A percentile compares a stretch with the other conserved stretches of the same genome.
Evolutionary conservation across 73 alveolate genomes (phyloP).

Genomic region (Durusdinium trenchii): DNA sequence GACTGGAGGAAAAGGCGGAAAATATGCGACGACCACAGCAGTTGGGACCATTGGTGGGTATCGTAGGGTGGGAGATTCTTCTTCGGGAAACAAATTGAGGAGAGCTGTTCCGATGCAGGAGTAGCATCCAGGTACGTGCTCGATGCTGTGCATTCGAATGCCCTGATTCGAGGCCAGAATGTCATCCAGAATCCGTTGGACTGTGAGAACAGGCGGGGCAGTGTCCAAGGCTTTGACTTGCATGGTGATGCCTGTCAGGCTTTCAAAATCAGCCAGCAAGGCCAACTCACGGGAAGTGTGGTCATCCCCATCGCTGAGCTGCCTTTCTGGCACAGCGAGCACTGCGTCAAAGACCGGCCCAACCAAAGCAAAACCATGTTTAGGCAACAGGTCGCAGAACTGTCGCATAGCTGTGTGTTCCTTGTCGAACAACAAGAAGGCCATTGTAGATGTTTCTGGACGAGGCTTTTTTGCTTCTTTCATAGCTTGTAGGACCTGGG

Average conservation of each 20-base stretch:
- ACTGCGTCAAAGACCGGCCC: constrained; percentile 24
- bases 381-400: neutral
- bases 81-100: too few relatives aligned
- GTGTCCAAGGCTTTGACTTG: neutral
- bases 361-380: neutral
- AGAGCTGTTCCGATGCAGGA: too few relatives aligned
- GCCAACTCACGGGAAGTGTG: neutral
- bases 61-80: too few relatives aligned
- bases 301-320: neutral
- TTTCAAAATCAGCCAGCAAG: too few relatives aligned
- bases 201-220: too few relatives aligned
- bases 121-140: too few relatives aligned
- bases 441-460: constrained; percentile 23
- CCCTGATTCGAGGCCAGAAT: too few relatives aligned
- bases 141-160: too few relatives aligned
- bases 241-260: neutral
- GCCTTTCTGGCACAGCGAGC: neutral
- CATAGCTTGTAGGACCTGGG: constrained; percentile 7
- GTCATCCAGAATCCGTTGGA: too few relatives aligned
- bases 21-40: too few relatives aligned
- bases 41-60: too few relatives aligned
- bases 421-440: neutral
- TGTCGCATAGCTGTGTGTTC: neutral
- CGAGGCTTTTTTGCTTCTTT: neutral
- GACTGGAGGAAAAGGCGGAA: too few relatives aligned